phyloP scores from a whole-genome alignment of 768 basidiomycete species.

The Dioszegia crocea region DNA sequence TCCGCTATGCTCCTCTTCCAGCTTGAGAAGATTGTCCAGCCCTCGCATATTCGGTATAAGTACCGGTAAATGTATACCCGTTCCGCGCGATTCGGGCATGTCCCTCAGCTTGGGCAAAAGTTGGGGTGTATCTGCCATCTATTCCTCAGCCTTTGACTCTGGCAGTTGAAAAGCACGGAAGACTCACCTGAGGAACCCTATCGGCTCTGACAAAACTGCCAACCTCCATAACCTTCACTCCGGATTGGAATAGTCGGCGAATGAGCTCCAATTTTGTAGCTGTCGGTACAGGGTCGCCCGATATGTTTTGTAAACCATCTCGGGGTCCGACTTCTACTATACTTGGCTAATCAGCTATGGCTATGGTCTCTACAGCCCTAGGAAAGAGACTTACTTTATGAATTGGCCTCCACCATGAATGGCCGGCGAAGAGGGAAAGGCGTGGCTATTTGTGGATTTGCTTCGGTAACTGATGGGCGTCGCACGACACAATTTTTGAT shows the following conservation, averaged over 20 bases:
- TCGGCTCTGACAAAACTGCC: conserved; percentile 91
- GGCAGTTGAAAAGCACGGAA: neutral
- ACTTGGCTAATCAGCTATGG: conserved; percentile 16
- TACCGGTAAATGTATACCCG: conserved; percentile 64
- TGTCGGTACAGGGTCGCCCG: conserved; percentile 63
- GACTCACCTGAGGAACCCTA: conserved; percentile 79
- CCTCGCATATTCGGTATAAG: conserved; percentile 77
- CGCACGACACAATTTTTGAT: too few species aligned
- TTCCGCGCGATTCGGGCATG: conserved; percentile 22
- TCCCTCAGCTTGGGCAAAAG: conserved; percentile 55
- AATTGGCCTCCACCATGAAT: conserved; percentile 10
- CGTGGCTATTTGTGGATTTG: neutral
- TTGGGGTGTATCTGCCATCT: conserved; percentile 85
- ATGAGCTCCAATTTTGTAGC: conserved; percentile 75
- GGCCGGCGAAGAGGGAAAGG: neutral
- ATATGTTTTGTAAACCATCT: conserved; percentile 87
- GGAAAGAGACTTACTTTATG: conserved; percentile 11
- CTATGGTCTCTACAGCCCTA: too few species aligned
- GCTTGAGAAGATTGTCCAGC: conserved; percentile 62
- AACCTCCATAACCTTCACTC: conserved; percentile 67
- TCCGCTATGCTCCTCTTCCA: conserved; percentile 54
- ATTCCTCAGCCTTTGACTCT: neutral
- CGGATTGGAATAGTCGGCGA: conserved; percentile 65
- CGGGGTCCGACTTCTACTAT: conserved; percentile 88
- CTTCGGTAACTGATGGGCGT: neutral